A percentile compares a stretch with the other conserved stretches of the same genome.
Conservation (phyloP, 208 protist species). For the Trypanosoma avium region DNA sequence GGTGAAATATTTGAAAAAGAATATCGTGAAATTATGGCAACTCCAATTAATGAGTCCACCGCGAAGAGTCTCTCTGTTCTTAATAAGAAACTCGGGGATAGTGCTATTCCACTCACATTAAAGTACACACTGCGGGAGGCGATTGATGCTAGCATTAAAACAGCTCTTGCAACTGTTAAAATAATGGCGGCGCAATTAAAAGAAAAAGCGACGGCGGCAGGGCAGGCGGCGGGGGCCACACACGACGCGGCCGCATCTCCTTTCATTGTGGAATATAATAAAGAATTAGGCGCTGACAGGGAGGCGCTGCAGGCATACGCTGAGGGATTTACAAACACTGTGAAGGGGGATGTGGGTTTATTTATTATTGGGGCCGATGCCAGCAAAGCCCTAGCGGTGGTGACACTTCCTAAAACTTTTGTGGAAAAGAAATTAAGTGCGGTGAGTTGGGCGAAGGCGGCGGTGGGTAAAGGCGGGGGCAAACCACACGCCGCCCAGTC, state of each 20-base stretch:
- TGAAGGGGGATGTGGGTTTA: slow-evolving; percentile 60
- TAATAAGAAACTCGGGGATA: slow-evolving; percentile 90
- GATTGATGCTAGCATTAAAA: slow-evolving; percentile 83
- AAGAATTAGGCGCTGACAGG: slow-evolving; percentile 77
- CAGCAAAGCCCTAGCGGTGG: slow-evolving; percentile 71
- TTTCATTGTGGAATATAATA: slow-evolving; percentile 49
- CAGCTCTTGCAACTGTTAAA: slow-evolving; percentile 72
- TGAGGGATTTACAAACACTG: slow-evolving; percentile 65
- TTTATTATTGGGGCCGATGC: slow-evolving; percentile 77
- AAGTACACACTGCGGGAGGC: slow-evolving; percentile 81
- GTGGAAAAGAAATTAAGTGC: slow-evolving; percentile 84
- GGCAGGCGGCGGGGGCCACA: slow-evolving; percentile 43
- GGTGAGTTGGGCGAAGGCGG: slow-evolving; percentile 79
- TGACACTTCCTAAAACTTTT: slow-evolving; percentile 60
- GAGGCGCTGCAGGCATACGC: slow-evolving; percentile 82
- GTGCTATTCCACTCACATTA: slow-evolving; percentile 58
- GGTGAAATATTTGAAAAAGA: slow-evolving; percentile 57
- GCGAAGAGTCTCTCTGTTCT: slow-evolving; percentile 89
- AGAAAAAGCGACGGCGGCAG: slow-evolving; percentile 63
- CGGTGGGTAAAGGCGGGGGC: slow-evolving; percentile 88
- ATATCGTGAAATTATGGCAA: slow-evolving; percentile 40
- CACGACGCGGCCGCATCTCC: slow-evolving; percentile 44
- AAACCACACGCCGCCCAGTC: slow-evolving; percentile 89
- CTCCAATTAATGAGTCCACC: slow-evolving; percentile 43
- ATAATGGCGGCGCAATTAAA: slow-evolving; percentile 54